Percentiles rank a stretch among this genome's conserved stretches.
Conservation (phyloP, 1,284 basidiomycete species). For the Pholiota adiposa region DNA sequence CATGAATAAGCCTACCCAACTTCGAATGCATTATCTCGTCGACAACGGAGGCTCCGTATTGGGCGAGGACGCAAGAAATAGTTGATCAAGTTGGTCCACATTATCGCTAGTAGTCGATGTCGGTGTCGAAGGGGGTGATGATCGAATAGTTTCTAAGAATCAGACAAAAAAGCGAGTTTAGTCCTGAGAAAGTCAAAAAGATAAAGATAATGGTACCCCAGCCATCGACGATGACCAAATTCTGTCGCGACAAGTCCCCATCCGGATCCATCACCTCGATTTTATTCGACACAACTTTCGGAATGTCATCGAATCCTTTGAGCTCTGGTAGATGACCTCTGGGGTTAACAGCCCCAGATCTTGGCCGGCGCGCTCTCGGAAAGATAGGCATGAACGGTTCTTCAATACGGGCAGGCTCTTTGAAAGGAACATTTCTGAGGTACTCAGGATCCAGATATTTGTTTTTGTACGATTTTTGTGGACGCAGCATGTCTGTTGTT, state of each 20-base stretch:
- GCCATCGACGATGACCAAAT: constrained; percentile 60
- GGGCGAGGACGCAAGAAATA: constrained; percentile 27
- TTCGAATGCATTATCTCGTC: constrained; percentile 19
- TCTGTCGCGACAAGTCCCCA: constrained; percentile 44
- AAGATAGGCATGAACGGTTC: constrained; percentile 47
- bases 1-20: constrained; percentile 21
- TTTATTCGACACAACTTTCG: constrained; percentile 26
- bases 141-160: constrained; percentile 28
- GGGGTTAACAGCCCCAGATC: constrained; percentile 13
- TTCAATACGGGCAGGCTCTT: constrained; percentile 14
- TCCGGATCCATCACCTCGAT: constrained; percentile 39
- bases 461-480: constrained; percentile 30
- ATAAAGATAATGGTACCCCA: constrained; percentile 49
- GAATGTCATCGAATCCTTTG: constrained; percentile 32
- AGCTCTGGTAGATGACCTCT: constrained; percentile 16
- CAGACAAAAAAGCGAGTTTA: background rate
- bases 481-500: constrained; percentile 25
- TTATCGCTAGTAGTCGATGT: constrained; percentile 31
- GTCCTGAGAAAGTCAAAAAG: background rate
- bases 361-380: constrained; percentile 37
- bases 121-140: constrained; percentile 39
- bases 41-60: constrained; percentile 22
- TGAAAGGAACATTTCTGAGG: constrained; percentile 9
- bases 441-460: constrained; percentile 35
- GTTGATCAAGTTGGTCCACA: constrained; percentile 29